A percentile compares a stretch with the other conserved stretches of the same genome.
These are phyloP conservation scores for Domatiomyces catenatus DNA, from an alignment of 2,329 filamentous ascomycete genomes.

Conservation along the genomic window DNA sequence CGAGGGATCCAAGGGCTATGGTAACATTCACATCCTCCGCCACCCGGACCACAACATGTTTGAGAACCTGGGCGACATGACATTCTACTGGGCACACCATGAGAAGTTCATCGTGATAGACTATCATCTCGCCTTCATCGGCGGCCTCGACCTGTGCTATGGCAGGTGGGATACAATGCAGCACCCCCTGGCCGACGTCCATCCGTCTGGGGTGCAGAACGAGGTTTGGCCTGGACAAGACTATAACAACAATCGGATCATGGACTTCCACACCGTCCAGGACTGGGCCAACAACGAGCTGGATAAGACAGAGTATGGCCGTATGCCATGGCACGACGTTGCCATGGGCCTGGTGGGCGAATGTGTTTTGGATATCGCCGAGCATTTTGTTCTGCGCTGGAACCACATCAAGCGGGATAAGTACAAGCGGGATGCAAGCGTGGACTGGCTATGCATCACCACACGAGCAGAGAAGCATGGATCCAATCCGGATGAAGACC, in stretches of 20 bases:
- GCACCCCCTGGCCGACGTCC: slow-evolving; percentile 72
- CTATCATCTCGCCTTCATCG: slow-evolving; percentile 79
- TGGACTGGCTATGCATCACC: slow-evolving; percentile 71
- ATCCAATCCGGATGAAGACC: slow-evolving; percentile 49
- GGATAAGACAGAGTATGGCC: slow-evolving; percentile 75
- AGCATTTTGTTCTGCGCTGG: slow-evolving; percentile 90
- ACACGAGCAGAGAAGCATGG: slow-evolving; percentile 49
- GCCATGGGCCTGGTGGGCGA: slow-evolving; percentile 82
- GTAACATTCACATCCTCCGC: slow-evolving; percentile 76
- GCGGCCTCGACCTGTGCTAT: slow-evolving; percentile 87
- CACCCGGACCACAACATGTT: slow-evolving; percentile 93
- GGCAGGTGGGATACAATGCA: slow-evolving; percentile 83
- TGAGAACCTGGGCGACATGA: slow-evolving; percentile 89
- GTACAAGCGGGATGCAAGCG: slow-evolving; percentile 74
- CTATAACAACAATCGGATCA: slow-evolving; percentile 89
- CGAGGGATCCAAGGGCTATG: slow-evolving; percentile 62
- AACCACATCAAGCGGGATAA: slow-evolving; percentile 96
- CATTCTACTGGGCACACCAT: slow-evolving; percentile 94
- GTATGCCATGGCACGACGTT: slow-evolving; percentile 98
- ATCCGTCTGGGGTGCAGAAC: slow-evolving; percentile 64
- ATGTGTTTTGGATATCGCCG: slow-evolving; percentile 82
- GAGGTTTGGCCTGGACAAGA: slow-evolving; percentile 93
- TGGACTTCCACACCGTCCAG: slow-evolving; percentile 83
- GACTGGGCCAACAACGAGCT: slow-evolving; percentile 91
- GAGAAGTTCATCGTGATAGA: slow-evolving; percentile 96